Conservation (phyloP, 1,139 yeast genomes). For the Taphrina populina region DNA sequence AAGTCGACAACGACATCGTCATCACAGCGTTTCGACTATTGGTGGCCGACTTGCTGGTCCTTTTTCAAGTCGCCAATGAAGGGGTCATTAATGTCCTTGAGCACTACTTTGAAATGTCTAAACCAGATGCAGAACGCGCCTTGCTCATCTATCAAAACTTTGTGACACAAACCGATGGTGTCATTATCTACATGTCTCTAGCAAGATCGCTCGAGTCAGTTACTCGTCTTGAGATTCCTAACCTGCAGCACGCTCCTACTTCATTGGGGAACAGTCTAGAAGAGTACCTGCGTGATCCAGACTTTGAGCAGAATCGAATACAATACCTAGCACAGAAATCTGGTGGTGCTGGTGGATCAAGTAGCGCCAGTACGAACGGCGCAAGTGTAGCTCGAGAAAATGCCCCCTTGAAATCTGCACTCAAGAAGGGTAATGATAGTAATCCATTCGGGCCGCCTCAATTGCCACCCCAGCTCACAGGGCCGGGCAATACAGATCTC, state of each 20-base stretch:
- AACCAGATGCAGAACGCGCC: conserved; percentile 81
- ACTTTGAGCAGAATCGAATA: conserved; percentile 72
- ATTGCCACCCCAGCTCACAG: conserved; percentile 29
- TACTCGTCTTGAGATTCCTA: conserved; percentile 88
- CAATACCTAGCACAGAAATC: conserved; percentile 71
- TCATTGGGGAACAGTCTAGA: conserved; percentile 82
- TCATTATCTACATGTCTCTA: conserved; percentile 78
- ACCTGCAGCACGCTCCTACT: conserved; percentile 91
- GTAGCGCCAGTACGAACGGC: background rate
- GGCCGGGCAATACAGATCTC: conserved; percentile 37
- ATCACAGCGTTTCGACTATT: conserved; percentile 81
- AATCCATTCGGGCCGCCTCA: conserved; percentile 37
- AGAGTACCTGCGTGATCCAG: conserved; percentile 84
- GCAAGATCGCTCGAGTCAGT: conserved; percentile 86
- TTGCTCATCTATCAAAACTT: conserved; percentile 78
- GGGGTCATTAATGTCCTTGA: conserved; percentile 91
- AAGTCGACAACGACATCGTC: conserved; percentile 70
- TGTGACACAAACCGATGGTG: conserved; percentile 82
- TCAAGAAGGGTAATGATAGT: conserved; percentile 39
- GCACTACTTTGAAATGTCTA: conserved; percentile 90
- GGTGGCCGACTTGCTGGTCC: conserved; percentile 77
- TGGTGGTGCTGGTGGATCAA: conserved; percentile 42
- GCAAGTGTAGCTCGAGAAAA: conserved; percentile 37
- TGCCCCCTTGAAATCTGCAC: conserved; percentile 41
- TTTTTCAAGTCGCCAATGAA: conserved; percentile 88